Percentiles rank a stretch among this genome's conserved stretches.
These are phyloP conservation scores for Saccharomycopsis fodiens DNA, from an alignment of 805 yeast species.

Conservation along the genomic window DNA sequence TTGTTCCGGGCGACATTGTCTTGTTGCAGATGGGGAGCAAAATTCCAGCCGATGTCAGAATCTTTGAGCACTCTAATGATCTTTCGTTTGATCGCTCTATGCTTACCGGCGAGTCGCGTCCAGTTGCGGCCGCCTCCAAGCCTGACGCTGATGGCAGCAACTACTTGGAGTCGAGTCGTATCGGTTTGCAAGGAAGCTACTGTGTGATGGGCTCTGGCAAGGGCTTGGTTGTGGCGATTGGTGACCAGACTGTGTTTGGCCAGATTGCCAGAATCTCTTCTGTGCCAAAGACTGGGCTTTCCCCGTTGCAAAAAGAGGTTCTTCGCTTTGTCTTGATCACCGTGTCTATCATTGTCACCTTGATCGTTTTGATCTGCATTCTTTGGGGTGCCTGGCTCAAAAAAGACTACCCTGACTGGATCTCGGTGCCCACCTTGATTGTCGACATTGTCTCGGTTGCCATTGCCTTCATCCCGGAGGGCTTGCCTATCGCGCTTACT, in stretches of 20 bases:
- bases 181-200: slow-evolving; percentile 41
- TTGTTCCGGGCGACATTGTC: slow-evolving; percentile 41
- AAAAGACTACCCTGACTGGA: slow-evolving; percentile 34
- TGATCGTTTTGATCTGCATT: slow-evolving; percentile 29
- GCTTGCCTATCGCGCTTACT: slow-evolving; percentile 44
- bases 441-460: slow-evolving; percentile 39
- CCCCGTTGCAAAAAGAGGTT: slow-evolving; percentile 38
- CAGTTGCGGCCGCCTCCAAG: slow-evolving; percentile 28
- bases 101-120: slow-evolving; percentile 43
- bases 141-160: slow-evolving; percentile 29
- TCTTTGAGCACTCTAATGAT: slow-evolving; percentile 30
- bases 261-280: slow-evolving; percentile 36
- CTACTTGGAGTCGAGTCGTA: slow-evolving; percentile 35
- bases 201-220: slow-evolving; percentile 37
- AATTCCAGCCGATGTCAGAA: slow-evolving; percentile 41
- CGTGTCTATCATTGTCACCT: slow-evolving; percentile 24
- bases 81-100: slow-evolving; percentile 39
- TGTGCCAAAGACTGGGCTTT: slow-evolving; percentile 31
- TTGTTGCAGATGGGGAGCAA: slow-evolving; percentile 33
- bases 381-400: slow-evolving; percentile 40
- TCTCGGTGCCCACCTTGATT: slow-evolving; percentile 33
- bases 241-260: slow-evolving; percentile 40
- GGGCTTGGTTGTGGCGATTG: slow-evolving; percentile 38
- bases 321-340: slow-evolving; percentile 30
- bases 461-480: slow-evolving; percentile 46